Evolutionary conservation across 805 yeast species (phyloP), one percentile per base, ranked within the genome.

Genomic region (Wickerhamomyces bovis): DNA sequence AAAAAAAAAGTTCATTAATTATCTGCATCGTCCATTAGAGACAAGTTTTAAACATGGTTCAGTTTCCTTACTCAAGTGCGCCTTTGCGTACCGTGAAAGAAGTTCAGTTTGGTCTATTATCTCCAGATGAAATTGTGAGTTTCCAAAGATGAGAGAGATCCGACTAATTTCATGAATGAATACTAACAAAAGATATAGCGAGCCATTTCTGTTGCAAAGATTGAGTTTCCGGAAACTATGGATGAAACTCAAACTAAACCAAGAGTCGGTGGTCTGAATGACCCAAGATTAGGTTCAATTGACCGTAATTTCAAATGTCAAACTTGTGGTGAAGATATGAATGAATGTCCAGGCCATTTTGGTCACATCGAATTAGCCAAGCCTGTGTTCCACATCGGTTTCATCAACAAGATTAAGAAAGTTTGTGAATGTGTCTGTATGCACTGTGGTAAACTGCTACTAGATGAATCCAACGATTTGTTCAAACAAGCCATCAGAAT

Each of bases 191-290:
- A 20, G 12, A 22, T 46, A 15, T 51, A 72, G 77, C 85, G 97
- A 68, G 97, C 98, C 43, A 90, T 94, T 56, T 88, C 97, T 52
- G 99, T 95, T 50, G 98, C 97, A 39, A 94, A 94, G 65, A 89
- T 94, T 62, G 97, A 92, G 68, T 94, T 86, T 62, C 99, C 99
- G 20, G 99, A 94, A 70, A 94, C 97, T n/a, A 94, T 94, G 96
- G 99, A 94, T 67, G 97, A 90, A 67, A 81, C 96, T 36, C 89
- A 95, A 49, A 85, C 85, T 63, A 86, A 87, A 54, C 97, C 98
- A 42, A 82, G 97, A 66, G 90, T 89, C 55, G 97, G 97, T 53
- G 99, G 99, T 50, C 73, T 94, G 52, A 92, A 90, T 65, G 99
- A 95, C 67, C 98, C 99, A 50, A 82, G 98, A 60, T 75, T 94